phyloP scores from a whole-genome alignment of 306 rosid species.

The Castanopsis chinensis region DNA sequence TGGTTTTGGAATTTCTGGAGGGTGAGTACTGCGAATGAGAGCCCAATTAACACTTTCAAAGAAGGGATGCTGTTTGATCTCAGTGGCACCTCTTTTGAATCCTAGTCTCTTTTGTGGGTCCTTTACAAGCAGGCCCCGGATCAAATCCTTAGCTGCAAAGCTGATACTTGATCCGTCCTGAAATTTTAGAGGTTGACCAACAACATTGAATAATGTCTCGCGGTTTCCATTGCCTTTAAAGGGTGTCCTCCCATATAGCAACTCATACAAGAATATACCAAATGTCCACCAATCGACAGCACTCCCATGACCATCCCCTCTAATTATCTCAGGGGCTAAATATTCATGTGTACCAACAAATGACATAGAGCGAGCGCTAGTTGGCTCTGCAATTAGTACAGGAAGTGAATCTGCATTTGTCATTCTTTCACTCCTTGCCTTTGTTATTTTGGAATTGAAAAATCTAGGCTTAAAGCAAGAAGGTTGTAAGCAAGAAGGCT shows the following conservation, averaged over 20 bases:
- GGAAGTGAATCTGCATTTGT: constrained; percentile 40
- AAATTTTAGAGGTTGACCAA: constrained; percentile 50
- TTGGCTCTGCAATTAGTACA: constrained; percentile 53
- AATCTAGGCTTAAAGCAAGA: constrained; percentile 55
- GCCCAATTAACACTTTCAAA: constrained; percentile 61
- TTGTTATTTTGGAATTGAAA: constrained; percentile 27
- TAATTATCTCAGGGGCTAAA: constrained; percentile 58
- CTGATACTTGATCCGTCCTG: constrained; percentile 40
- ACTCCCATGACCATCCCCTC: constrained; percentile 73
- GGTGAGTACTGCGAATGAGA: constrained; percentile 46
- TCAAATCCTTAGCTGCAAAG: constrained; percentile 53
- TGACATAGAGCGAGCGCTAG: constrained; percentile 58
- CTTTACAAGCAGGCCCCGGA: constrained; percentile 49
- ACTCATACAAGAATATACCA: constrained; percentile 56
- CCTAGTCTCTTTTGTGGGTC: constrained; percentile 60
- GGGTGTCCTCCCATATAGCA: constrained; percentile 52
- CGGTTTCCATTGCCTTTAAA: constrained; percentile 60
- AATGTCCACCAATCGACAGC: constrained; percentile 75
- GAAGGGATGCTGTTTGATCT: constrained; percentile 60
- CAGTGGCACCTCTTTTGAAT: constrained; percentile 52
- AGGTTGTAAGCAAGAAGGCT: constrained; percentile 59
- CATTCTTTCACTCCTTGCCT: constrained; percentile 27
- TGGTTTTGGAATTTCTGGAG: constrained; percentile 61
- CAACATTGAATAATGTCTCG: constrained; percentile 55
- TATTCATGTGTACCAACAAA: constrained; percentile 67